Conservation (phyloP, 805 yeast species). For the Wickerhamiella slavikovae region DNA sequence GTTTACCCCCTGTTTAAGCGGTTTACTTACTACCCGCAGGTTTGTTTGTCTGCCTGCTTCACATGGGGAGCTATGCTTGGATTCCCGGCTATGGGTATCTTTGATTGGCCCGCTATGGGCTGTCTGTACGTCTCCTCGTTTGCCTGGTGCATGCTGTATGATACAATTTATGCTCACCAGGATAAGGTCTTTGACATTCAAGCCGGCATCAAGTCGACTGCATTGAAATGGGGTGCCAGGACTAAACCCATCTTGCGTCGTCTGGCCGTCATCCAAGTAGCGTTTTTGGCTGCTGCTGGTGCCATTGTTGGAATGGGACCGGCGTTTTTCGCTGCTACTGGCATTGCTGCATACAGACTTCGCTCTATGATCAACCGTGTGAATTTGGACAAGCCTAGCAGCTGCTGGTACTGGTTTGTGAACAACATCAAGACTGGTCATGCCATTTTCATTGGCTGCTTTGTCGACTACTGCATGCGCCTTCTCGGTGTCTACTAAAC, state of each 20-base stretch:
- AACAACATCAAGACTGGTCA: conserved; percentile 50
- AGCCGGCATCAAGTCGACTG: conserved; percentile 91
- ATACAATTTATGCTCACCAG: conserved; percentile 93
- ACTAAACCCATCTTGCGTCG: conserved; percentile 51
- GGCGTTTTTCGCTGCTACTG: conserved; percentile 46
- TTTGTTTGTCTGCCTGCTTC: conserved; percentile 57
- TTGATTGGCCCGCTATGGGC: conserved; percentile 54
- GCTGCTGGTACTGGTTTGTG: conserved; percentile 68
- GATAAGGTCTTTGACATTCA: conserved; percentile 72
- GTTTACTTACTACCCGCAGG: conserved; percentile 90
- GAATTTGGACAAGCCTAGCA: conserved; percentile 54
- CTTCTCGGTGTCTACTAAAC: conserved; percentile 2
- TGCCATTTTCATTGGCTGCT: conserved; percentile 17
- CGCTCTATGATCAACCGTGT: conserved; percentile 50
- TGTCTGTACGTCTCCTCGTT: conserved; percentile 61
- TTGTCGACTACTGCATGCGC: conserved; percentile 19
- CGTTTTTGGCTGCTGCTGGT: conserved; percentile 47
- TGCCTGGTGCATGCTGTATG: conserved; percentile 90
- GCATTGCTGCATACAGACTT: conserved; percentile 48
- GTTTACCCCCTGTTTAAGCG: conserved; percentile 87
- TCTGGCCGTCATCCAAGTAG: conserved; percentile 47
- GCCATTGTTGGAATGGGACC: conserved; percentile 66
- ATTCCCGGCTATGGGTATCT: conserved; percentile 86
- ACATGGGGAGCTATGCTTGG: conserved; percentile 92
- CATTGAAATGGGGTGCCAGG: conserved; percentile 77